Conservation (phyloP, 768 basidiomycete species). For the Trametes maxima region DNA sequence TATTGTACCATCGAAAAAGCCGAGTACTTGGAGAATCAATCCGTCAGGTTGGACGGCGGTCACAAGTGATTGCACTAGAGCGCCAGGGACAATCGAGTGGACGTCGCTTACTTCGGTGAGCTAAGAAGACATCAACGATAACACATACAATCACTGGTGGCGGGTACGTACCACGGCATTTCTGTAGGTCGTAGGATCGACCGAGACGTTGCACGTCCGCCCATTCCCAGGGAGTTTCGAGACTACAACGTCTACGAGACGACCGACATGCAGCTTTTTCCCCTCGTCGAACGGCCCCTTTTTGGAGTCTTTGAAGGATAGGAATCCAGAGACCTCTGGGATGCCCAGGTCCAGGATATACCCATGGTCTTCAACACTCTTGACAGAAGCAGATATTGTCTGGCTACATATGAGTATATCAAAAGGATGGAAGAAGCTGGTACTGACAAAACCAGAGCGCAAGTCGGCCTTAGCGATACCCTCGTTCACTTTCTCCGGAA, state of each 20-base stretch:
- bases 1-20: constrained; percentile 89
- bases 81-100: constrained; percentile 83
- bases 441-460: constrained; percentile 71
- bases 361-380: constrained; percentile 92
- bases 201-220: constrained; percentile 71
- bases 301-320: constrained; percentile 74
- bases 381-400: constrained; percentile 76
- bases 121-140: constrained; percentile 37
- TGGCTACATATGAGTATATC: constrained; percentile 34
- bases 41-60: constrained; percentile 76
- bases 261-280: constrained; percentile 58
- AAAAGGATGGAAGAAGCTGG: constrained; percentile 1
- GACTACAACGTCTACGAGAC: constrained; percentile 68
- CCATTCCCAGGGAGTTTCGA: constrained; percentile 72
- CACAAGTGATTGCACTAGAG: constrained; percentile 78
- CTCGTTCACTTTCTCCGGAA: constrained; percentile 82
- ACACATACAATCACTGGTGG: background rate
- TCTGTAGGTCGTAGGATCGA: constrained; percentile 51
- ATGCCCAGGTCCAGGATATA: constrained; percentile 89
- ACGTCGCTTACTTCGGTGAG: constrained; percentile 78
- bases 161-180: constrained; percentile 53
- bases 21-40: constrained; percentile 85
- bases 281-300: constrained; percentile 37
- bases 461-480: constrained; percentile 81
- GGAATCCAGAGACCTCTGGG: constrained; percentile 77